Evolutionary conservation across 176 grass and related monocot genomes (phyloP).

Genomic region (Otatea glauca): DNA sequence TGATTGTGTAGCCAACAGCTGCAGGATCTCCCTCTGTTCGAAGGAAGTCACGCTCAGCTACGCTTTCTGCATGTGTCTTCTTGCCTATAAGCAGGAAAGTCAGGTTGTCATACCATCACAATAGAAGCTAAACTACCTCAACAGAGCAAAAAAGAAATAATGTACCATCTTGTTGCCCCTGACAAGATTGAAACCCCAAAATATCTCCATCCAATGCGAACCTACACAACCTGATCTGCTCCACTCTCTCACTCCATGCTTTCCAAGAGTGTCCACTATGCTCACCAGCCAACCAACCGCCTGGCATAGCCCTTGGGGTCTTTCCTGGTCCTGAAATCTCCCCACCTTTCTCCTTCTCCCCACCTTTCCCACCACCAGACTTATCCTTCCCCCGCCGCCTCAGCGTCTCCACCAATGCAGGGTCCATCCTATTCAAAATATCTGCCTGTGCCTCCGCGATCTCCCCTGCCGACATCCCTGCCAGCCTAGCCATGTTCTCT

Average conservation of each 20-base stretch:
- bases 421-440: conserved; percentile 84
- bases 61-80: conserved; percentile 59
- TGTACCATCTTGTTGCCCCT: conserved; percentile 65
- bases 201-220: conserved; percentile 83
- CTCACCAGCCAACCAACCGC: conserved; percentile 51
- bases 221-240: conserved; percentile 67
- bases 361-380: conserved; percentile 38
- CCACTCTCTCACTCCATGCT: conserved; percentile 87
- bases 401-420: conserved; percentile 68
- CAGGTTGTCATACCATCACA: conserved; percentile 37
- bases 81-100: conserved; percentile 54
- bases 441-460: conserved; percentile 80
- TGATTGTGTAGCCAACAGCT: conserved; percentile 93
- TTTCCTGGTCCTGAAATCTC: conserved; percentile 31
- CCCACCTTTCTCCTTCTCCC: conserved; percentile 27
- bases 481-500: conserved; percentile 73
- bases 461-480: conserved; percentile 81
- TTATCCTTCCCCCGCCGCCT: conserved; percentile 60
- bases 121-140: conserved; percentile 28
- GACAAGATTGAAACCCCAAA: conserved; percentile 57
- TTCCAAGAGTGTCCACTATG: conserved; percentile 65
- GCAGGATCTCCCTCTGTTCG: conserved; percentile 90
- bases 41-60: conserved; percentile 87
- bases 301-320: conserved; percentile 30
- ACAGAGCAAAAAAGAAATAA: conserved; percentile 26